Evolutionary conservation across 768 basidiomycete species (phyloP).

Genomic region (Leccinum truebloodii): DNA sequence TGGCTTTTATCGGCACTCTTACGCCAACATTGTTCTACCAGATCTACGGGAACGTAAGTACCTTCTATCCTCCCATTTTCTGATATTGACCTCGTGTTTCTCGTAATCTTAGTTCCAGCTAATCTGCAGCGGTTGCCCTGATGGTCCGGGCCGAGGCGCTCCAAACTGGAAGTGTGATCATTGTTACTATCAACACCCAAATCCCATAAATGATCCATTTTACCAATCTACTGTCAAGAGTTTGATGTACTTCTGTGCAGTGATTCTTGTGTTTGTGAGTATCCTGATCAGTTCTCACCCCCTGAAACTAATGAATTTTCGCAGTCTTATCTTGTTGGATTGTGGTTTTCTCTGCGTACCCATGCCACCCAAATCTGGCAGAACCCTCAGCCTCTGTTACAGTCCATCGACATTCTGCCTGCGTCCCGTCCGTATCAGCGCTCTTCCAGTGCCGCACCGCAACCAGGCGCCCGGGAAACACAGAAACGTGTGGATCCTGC

Average conservation of each 20-base stretch:
- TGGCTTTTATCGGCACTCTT: constrained; percentile 97
- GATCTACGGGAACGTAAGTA: constrained; percentile 91
- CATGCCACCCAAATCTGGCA: constrained; percentile 99
- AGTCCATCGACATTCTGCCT: constrained; percentile 59
- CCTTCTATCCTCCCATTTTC: constrained; percentile 3
- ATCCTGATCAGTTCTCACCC: neutral
- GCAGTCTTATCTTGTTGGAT: constrained; percentile 93
- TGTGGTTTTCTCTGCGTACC: constrained; percentile 98
- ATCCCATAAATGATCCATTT: constrained; percentile 92
- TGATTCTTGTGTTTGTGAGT: constrained; percentile 85
- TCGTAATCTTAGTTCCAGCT: constrained; percentile 69
- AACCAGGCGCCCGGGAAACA: constrained; percentile 20
- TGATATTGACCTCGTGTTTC: constrained; percentile 17
- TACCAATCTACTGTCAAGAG: constrained; percentile 93
- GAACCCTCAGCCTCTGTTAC: constrained; percentile 84
- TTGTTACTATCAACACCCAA: constrained; percentile 93
- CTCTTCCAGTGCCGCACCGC: constrained; percentile 22
- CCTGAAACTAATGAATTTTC: constrained; percentile 6
- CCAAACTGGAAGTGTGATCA: constrained; percentile 82
- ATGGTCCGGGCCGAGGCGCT: constrained; percentile 18
- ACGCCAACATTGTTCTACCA: constrained; percentile 98
- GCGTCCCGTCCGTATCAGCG: constrained; percentile 64
- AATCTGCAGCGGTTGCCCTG: constrained; percentile 79
- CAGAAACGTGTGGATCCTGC: constrained; percentile 49
- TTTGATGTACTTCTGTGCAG: constrained; percentile 96